Conservation (phyloP, 1,284 basidiomycete genomes). For the Laetiporus sulphureus region DNA sequence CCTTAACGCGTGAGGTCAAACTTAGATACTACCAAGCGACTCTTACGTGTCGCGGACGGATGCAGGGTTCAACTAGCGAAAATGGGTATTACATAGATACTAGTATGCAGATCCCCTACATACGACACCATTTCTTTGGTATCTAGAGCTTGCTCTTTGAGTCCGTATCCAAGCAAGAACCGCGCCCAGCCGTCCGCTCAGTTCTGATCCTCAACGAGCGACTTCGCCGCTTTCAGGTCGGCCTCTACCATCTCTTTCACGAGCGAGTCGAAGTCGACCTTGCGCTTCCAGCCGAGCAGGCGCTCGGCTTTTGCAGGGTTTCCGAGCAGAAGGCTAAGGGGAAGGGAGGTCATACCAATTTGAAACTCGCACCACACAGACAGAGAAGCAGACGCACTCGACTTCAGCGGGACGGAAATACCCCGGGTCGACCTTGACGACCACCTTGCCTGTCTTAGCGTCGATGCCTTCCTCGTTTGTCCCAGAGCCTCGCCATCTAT, state of each 20-base stretch:
- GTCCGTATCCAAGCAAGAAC: no score
- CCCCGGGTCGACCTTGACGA: slow-evolving; percentile 75
- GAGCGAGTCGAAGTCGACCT: slow-evolving; percentile 72
- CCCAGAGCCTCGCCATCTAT: slow-evolving; percentile 70
- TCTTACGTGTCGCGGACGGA: no score
- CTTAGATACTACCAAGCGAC: no score
- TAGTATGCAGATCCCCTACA: no score
- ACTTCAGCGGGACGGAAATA: slow-evolving; percentile 92
- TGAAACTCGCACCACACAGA: slow-evolving; percentile 3
- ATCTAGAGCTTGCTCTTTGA: no score
- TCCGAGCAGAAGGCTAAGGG: slow-evolving; percentile 66
- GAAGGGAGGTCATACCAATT: not conserved
- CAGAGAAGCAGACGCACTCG: slow-evolving; percentile 59
- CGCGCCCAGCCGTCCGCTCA: no score
- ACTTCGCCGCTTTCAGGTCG: slow-evolving; percentile 64
- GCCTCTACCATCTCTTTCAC: slow-evolving; percentile 86
- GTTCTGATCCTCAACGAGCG: slow-evolving; percentile 77
- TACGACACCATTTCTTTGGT: no score
- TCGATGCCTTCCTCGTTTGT: slow-evolving; percentile 74
- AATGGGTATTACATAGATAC: no score
- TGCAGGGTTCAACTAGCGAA: no score
- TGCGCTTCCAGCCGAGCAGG: slow-evolving; percentile 80
- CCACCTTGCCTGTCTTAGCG: slow-evolving; percentile 52
- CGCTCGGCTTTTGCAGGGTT: slow-evolving; percentile 82
- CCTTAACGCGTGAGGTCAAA: no score